A percentile compares a stretch with the other conserved stretches of the same genome.
These are phyloP conservation scores for Lyophyllum semitale DNA, from an alignment of 768 basidiomycete species.

Conservation along the genomic window DNA sequence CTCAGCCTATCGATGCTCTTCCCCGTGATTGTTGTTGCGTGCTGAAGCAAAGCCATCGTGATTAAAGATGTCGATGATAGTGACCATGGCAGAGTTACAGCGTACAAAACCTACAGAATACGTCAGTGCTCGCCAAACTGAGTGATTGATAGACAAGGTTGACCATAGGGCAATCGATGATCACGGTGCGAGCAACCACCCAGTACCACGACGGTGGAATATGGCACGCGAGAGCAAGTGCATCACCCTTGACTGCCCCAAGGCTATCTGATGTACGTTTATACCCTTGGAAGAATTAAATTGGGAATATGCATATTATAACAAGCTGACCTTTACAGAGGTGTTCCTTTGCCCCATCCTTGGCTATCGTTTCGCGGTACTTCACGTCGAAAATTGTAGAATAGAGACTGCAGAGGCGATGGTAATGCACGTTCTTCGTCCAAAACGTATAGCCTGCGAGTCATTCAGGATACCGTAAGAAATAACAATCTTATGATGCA, in stretches of 20 bases:
- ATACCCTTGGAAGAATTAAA: constrained; percentile 33
- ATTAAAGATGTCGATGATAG: constrained; percentile 30
- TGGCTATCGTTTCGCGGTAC: constrained; percentile 35
- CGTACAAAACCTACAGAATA: constrained; percentile 24
- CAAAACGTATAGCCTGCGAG: constrained; percentile 41
- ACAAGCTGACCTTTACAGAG: constrained; percentile 31
- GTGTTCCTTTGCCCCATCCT: constrained; percentile 34
- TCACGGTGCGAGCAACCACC: constrained; percentile 28
- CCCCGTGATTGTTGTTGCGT: constrained; percentile 18
- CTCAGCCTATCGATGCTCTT: constrained; percentile 15
- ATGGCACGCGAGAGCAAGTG: constrained; percentile 26
- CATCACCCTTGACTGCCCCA: constrained; percentile 29
- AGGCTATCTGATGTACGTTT: constrained; percentile 27
- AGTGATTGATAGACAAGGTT: constrained; percentile 2
- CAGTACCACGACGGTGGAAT: constrained; percentile 41
- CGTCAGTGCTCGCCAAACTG: background rate
- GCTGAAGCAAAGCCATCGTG: constrained; percentile 36
- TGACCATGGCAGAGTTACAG: constrained; percentile 22
- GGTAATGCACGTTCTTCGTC: constrained; percentile 36
- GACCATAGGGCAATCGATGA: constrained; percentile 40
- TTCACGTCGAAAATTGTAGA: constrained; percentile 36
- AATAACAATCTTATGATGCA: background rate
- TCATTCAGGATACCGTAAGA: background rate
- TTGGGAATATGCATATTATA: background rate
- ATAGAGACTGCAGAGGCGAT: constrained; percentile 37